A percentile compares a stretch with the other conserved stretches of the same genome.
Conservation (phyloP, 2,329 filamentous ascomycete species). For the Hypoxylon sp. region DNA sequence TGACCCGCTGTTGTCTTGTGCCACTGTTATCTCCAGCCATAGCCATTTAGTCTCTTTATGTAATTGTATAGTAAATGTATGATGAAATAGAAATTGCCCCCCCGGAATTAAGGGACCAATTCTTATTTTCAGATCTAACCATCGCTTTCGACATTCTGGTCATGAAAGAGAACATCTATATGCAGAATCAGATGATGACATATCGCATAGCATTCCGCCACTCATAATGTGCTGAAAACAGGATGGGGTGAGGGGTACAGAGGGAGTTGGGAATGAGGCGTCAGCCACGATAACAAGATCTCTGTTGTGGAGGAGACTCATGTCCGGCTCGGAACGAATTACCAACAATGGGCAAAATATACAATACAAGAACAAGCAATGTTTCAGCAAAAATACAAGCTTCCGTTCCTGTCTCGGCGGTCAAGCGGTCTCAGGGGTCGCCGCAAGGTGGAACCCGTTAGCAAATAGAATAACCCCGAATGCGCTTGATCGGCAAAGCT, state of each 20-base stretch:
- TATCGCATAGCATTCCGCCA: slow-evolving; percentile 22
- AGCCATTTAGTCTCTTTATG: not conserved
- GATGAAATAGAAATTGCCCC: slow-evolving; percentile 17
- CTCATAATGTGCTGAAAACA: slow-evolving; percentile 17
- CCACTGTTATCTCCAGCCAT: slow-evolving; percentile 15
- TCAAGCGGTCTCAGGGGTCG: slow-evolving; percentile 33
- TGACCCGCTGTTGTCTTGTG: not conserved
- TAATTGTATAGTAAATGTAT: slow-evolving; percentile 1
- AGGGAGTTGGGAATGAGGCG: slow-evolving; percentile 30
- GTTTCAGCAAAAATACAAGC: slow-evolving; percentile 27
- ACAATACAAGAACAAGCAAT: slow-evolving; percentile 16
- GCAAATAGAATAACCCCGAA: slow-evolving; percentile 37
- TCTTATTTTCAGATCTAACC: slow-evolving; percentile 16
- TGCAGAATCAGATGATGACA: slow-evolving; percentile 41
- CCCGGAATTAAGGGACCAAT: slow-evolving; percentile 5
- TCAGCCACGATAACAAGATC: slow-evolving; percentile 30
- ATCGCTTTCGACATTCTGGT: not conserved
- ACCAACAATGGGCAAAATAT: slow-evolving; percentile 8
- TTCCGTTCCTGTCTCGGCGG: slow-evolving; percentile 40
- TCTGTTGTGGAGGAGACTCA: slow-evolving; percentile 7
- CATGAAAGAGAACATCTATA: slow-evolving; percentile 9
- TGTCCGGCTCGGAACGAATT: slow-evolving; percentile 31
- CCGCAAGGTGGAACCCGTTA: slow-evolving; percentile 36
- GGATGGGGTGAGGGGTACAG: slow-evolving; percentile 3
- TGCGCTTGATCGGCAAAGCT: slow-evolving; percentile 35